Base-by-base conservation (phyloP, 805 yeast genomes). In the Ogataea angusta region DNA sequence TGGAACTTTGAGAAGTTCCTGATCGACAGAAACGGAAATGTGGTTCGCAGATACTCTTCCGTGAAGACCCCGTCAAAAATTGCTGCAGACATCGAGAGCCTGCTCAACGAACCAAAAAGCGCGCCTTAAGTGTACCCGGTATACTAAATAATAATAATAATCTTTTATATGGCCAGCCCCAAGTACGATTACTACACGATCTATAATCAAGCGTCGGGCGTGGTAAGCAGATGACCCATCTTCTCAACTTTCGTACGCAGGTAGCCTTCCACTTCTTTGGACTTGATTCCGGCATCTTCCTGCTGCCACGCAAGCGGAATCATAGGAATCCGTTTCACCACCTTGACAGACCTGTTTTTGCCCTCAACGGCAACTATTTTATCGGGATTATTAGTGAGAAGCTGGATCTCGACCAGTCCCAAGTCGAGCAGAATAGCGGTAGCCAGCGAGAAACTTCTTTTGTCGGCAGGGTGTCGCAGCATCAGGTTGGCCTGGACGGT, bases 381-480 rank as follows among this genome's bases (percentile, higher is more conserved):
- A 59, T 93, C 98, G 2, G 99, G 99, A 59, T 93, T 93, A 59
- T 93, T 93, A 1, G 99, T 93, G 57, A 93, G 68, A 29, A 93
- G 69, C 52, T 84, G 78, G 47, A 93, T 81, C 39, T 83, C 74
- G 16, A 64, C 60, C 46, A 87, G 73, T 9, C 89, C 93, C 49
- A 93, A 70, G 63, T 93, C 99, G 33, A 82, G 58, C 38, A 93
- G 69, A 27, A 93, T 93, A 2, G 98, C 93, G 8, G 97, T 93
- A 6, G 98, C 99, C 45, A 93, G 69, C 1, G 93, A 81, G 60
- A 91, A 93, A 32, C 90, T 84, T 54, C 99, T 79, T n/a, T 86
- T 95, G 63, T 93, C 99, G 0, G 97, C 98, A 5, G 99, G 99
- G 56, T 93, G 99, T 53, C 96, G 77, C 48, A 93, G 72, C 67